These are phyloP conservation scores for Clarireedia monteithiana DNA, from an alignment of 2,329 filamentous ascomycete genomes.

Conservation along the genomic window DNA sequence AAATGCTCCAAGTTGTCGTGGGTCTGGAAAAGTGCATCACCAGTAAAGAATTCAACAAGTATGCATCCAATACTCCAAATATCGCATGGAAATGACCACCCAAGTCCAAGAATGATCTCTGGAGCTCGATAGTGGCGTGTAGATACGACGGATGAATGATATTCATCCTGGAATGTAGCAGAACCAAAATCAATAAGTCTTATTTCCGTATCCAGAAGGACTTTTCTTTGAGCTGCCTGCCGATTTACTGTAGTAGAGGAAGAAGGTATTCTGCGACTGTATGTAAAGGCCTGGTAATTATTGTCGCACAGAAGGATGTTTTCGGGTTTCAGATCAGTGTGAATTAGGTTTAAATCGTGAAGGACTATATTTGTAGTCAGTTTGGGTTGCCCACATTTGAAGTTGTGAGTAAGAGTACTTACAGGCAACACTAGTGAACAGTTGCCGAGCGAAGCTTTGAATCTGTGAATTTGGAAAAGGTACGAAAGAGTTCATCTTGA, in stretches of 20 bases:
- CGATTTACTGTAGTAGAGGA: slow-evolving; percentile 53
- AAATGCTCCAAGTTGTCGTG: slow-evolving; percentile 66
- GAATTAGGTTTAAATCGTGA: slow-evolving; percentile 93
- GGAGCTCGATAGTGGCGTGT: slow-evolving; percentile 64
- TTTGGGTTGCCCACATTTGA: not conserved
- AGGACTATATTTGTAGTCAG: slow-evolving; percentile 52
- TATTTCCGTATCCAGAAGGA: slow-evolving; percentile 62
- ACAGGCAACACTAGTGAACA: slow-evolving; percentile 98
- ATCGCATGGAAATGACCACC: slow-evolving; percentile 65
- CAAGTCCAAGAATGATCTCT: slow-evolving; percentile 62
- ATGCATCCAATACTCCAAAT: slow-evolving; percentile 71
- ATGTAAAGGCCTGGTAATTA: slow-evolving; percentile 62
- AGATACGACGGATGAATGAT: slow-evolving; percentile 64
- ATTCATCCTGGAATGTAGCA: slow-evolving; percentile 65
- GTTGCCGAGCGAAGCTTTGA: slow-evolving; percentile 88
- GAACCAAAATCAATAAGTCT: slow-evolving; percentile 65
- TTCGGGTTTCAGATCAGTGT: slow-evolving; percentile 71
- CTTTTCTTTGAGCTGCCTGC: slow-evolving; percentile 54
- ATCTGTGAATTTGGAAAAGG: slow-evolving; percentile 98
- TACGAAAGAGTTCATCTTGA: slow-evolving; percentile 91
- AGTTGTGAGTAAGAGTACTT: slow-evolving; percentile 35
- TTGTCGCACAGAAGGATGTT: slow-evolving; percentile 62
- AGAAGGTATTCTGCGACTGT: slow-evolving; percentile 61
- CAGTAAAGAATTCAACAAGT: slow-evolving; percentile 64
- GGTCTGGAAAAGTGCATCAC: slow-evolving; percentile 64